phyloP scores from a whole-genome alignment of 2,329 filamentous ascomycete genomes.

The Orbilia oligospora region DNA sequence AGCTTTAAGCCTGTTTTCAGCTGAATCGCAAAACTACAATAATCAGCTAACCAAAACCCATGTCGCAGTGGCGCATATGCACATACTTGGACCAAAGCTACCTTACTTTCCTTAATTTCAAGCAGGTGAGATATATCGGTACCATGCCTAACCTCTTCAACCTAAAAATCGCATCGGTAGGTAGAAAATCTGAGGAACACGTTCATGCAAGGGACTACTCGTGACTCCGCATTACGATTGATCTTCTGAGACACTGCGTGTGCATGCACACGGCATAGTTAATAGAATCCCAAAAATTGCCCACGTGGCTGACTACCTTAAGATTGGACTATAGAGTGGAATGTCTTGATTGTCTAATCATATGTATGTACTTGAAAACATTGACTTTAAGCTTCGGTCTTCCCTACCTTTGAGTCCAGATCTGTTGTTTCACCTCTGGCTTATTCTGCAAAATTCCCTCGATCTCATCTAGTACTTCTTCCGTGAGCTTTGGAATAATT shows the following conservation, averaged over 20 bases:
- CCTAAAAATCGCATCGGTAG: background rate
- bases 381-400: background rate
- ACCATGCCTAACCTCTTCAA: background rate
- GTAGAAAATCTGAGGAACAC: background rate
- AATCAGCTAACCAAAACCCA: background rate
- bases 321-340: background rate
- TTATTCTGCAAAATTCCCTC: slow-evolving; percentile 68
- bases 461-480: slow-evolving; percentile 69
- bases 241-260: slow-evolving; percentile 5
- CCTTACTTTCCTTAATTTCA: slow-evolving; percentile 15
- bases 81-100: background rate
- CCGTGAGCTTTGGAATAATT: slow-evolving; percentile 68
- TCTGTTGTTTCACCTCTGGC: slow-evolving; percentile 63
- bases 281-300: background rate
- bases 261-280: slow-evolving; percentile 13
- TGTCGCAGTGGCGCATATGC: background rate
- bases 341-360: background rate
- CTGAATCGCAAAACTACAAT: background rate
- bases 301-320: background rate
- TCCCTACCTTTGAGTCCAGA: slow-evolving; percentile 57
- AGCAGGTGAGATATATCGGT: background rate
- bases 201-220: slow-evolving; percentile 2
- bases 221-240: background rate
- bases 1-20: too few species aligned
- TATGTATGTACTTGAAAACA: background rate